Base-by-base conservation (phyloP, 169 alveolate genomes). In the Pseudocohnilembus persalinus region DNA sequence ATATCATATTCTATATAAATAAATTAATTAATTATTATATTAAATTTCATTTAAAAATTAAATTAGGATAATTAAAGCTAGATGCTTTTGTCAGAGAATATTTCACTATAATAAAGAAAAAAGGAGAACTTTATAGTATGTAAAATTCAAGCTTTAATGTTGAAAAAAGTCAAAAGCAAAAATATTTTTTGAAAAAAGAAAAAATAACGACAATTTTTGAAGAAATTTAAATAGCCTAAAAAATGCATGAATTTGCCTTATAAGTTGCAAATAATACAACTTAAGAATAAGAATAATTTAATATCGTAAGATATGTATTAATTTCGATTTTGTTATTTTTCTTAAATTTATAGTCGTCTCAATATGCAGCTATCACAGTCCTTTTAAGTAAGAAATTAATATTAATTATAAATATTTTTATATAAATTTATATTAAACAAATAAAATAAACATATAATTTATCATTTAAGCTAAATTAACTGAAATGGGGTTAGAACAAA, bases 101-200 rank as follows among this genome's bases (percentile, higher is more conserved):
- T 20, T 49, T 11, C 20, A 49, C 4, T 11, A 11, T 49, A 49
- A 49, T 49, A 49, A 49, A 49, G 68, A 20, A 49, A 20, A 49
- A 49, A 20, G 68, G 26, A 49, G 68, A 11, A 11, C 20, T 49
- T 11, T 49, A 49, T 49, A 4, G 68, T 49, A 20, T 20, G 4
- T 49, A 74, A 30, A 73, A 73, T 35, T 73, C 87, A 31, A 73
- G 81, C 28, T 82, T 73, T 31, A 82, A 82, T 74, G 75, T 75
- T 1, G 74, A 73, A 1, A 28, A 49, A 35, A 80, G 73, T 33
- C 76, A 73, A 31, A 82, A 82, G n/a, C n/a, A 63, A 82, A 82
- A 64, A 82, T 31, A 25, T 82, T 73, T 34, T 82, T 82, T 82
- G 75, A 74, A 63, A 29, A 33, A 28, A 27, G 75, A 74, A 25